phyloP scores from a whole-genome alignment of 129 eudicot genomes.

The Cynara cardunculus region DNA sequence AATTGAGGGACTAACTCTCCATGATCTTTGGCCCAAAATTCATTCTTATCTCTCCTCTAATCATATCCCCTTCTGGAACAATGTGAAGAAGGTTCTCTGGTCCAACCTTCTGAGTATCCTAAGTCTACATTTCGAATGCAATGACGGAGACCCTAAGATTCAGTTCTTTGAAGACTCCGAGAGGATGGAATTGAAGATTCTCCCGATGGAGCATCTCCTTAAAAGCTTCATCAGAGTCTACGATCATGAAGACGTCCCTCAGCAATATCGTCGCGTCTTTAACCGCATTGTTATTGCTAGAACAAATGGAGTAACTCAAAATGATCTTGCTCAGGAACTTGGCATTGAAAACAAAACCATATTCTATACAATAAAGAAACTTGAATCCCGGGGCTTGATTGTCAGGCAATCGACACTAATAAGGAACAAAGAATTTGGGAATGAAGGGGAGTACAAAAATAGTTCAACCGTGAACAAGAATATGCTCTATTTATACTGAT shows the following conservation, averaged over 20 bases:
- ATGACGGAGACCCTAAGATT: conserved; percentile 33
- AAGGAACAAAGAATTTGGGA: conserved; percentile 57
- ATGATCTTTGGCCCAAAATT: conserved; percentile 54
- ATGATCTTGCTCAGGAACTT: conserved; percentile 72
- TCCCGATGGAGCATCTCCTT: conserved; percentile 57
- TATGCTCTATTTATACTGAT: conserved; percentile 76
- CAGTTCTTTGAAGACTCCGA: conserved; percentile 51
- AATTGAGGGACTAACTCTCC: conserved; percentile 38
- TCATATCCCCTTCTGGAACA: conserved; percentile 43
- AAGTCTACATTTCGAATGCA: conserved; percentile 39
- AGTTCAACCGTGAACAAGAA: conserved; percentile 60
- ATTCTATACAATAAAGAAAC: conserved; percentile 52
- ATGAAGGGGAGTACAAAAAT: conserved; percentile 38
- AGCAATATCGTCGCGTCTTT: conserved; percentile 43
- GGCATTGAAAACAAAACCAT: conserved; percentile 54
- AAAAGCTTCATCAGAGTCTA: conserved; percentile 62
- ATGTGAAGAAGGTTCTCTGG: conserved; percentile 70
- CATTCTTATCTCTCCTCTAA: conserved; percentile 30
- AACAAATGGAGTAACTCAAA: conserved; percentile 72
- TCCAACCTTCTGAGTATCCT: conserved; percentile 51
- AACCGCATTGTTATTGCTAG: conserved; percentile 76
- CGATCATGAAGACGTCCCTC: conserved; percentile 43
- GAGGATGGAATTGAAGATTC: conserved; percentile 41
- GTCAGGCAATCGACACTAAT: conserved; percentile 70
- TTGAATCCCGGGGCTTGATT: conserved; percentile 81